A percentile compares a stretch with the other conserved stretches of the same genome.
Evolutionary conservation across 1,284 basidiomycete species (phyloP).

Genomic region (Vanrija sp.): DNA sequence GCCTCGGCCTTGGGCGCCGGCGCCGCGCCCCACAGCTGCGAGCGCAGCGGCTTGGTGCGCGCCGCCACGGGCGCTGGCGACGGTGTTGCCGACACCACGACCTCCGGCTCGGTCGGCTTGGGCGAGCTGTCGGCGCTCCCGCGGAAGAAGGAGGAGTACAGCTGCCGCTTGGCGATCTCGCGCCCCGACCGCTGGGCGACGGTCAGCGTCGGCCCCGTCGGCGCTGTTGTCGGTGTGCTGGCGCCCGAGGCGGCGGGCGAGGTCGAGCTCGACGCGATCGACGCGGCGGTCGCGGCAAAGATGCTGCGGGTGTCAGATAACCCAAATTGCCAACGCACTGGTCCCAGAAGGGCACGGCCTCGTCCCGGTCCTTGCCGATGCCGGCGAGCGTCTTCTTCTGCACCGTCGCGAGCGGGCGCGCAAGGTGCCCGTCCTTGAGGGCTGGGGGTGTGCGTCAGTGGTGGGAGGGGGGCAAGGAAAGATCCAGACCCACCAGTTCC

Average conservation of each 20-base stretch:
- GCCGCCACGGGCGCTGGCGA: background rate
- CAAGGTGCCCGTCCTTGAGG: conserved; percentile 46
- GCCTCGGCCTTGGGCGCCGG: background rate
- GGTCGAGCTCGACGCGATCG: conserved; percentile 58
- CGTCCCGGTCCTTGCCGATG: conserved; percentile 84
- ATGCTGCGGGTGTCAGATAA: no score
- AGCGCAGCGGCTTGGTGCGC: background rate
- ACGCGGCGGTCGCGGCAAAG: conserved; percentile 69
- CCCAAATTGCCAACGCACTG: conserved; percentile 68
- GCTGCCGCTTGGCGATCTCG: conserved; percentile 65
- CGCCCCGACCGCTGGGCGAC: conserved; percentile 66
- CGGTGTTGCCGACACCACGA: background rate
- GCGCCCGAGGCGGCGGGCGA: conserved; percentile 17
- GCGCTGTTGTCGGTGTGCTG: conserved; percentile 21
- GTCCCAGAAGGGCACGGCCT: conserved; percentile 94
- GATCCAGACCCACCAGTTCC: conserved; percentile 55
- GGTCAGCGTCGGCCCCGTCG: conserved; percentile 49
- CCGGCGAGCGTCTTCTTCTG: conserved; percentile 81
- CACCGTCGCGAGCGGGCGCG: conserved; percentile 67
- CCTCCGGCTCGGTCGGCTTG: conserved; percentile 12
- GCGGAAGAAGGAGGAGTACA: conserved; percentile 77
- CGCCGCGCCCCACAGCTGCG: background rate
- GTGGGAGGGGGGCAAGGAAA: background rate
- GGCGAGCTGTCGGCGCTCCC: conserved; percentile 57
- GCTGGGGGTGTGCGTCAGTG: conserved; percentile 23